Base-by-base conservation (phyloP, 371 early-diverging fungal genomes). In the Capillidium rhysosporum region DNA sequence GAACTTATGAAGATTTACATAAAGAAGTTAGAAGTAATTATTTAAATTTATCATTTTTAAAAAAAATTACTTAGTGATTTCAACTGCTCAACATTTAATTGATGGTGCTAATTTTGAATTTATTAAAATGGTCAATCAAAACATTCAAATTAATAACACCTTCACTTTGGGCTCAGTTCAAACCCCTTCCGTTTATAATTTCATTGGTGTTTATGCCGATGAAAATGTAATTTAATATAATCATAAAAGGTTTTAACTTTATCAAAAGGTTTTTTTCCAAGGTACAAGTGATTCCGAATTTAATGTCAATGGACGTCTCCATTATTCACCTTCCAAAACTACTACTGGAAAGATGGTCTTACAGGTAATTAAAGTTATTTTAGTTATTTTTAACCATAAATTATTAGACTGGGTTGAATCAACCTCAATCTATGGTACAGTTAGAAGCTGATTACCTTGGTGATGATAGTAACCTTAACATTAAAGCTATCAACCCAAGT, bases 31-130 rank as follows among this genome's bases (percentile, higher is more conserved):
- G 87, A 68, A 72, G 91, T 89, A 68, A 56, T 69, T 62, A 26
- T 23, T 0, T n/a, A n/a, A n/a, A n/a, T n/a, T n/a, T n/a, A n/a
- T n/a, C n/a, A n/a, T n/a, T n/a, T n/a, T n/a, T n/a, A n/a, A n/a
- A 2, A 39, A 38, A n/a, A n/a, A n/a, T n/a, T 29, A 9, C 41
- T 25, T 67, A 89, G 86, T 75, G 55, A 71, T 78, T 14, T 83
- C 86, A 62, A 69, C 84, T 56, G 77, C 81, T 59, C 75, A 84
- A 67, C 82, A 79, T 63, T 64, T 86, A 60, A 87, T 95, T 63
- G 95, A 97, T 58, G 98, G 98, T 57, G 94, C 84, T 29, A 86
- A 87, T 59, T 84, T 91, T 55, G 93, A 94, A 61, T 75, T 94
- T 59, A 78, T 83, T 41, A 90, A 90, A 63, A 76, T 84, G 43